Conservation (phyloP, 148 eudicot species). For the Spergularia bocconei region DNA sequence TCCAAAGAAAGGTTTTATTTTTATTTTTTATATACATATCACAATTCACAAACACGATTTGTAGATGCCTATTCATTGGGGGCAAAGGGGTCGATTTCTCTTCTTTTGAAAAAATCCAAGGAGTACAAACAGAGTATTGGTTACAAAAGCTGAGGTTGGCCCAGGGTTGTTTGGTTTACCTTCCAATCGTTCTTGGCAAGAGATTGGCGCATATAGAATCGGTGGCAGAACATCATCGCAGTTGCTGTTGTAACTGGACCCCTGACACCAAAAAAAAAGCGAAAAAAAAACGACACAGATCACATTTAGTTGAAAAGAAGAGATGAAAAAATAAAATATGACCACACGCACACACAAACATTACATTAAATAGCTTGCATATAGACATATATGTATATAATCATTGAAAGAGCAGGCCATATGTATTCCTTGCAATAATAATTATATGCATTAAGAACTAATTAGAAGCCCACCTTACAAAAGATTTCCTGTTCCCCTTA, state of each 20-base stretch:
- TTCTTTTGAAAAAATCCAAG: not conserved
- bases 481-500: not conserved
- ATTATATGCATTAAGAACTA: not conserved
- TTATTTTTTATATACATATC: not conserved
- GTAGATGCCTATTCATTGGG: not conserved
- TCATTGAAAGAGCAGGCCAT: not conserved
- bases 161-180: constrained; percentile 35
- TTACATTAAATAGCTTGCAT: not conserved
- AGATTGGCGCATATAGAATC: constrained; percentile 74
- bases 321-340: not conserved
- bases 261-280: constrained; percentile 37
- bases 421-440: not conserved
- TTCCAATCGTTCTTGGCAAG: constrained; percentile 81
- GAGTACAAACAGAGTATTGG: not conserved
- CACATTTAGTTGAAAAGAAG: constrained; percentile 1
- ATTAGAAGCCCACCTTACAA: constrained; percentile 3
- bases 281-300: not conserved
- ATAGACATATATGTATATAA: too few species aligned
- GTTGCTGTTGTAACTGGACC: constrained; percentile 69
- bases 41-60: not conserved
- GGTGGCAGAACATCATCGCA: constrained; percentile 68
- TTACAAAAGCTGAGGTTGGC: not conserved
- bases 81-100: not conserved
- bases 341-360: not conserved
- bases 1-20: not conserved